Percentiles rank a stretch among this genome's conserved stretches.
Evolutionary conservation across 2,329 filamentous ascomycete genomes (phyloP).

Genomic region (Cladophialophora psammophila): DNA sequence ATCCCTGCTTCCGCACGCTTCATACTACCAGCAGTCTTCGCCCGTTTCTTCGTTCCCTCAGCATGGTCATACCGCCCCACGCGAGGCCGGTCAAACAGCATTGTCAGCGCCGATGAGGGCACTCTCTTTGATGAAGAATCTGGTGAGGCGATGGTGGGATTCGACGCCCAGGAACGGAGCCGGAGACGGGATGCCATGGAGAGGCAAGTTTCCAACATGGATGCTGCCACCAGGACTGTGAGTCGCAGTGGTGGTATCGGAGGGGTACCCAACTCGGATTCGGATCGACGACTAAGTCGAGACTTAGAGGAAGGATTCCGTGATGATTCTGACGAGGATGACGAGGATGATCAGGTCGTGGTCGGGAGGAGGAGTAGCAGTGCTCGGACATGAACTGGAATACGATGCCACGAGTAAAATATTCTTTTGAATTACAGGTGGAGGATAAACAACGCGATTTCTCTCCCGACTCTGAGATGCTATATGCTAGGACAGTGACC

Average conservation of each 20-base stretch:
- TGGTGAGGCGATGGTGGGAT: conserved; percentile 58
- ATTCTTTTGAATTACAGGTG: too few species aligned
- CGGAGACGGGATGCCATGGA: conserved; percentile 49
- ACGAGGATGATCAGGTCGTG: conserved; percentile 27
- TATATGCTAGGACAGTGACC: neutral
- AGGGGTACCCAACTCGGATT: conserved; percentile 44
- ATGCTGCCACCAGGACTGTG: conserved; percentile 39
- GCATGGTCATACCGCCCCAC: conserved; percentile 51
- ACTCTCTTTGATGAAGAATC: conserved; percentile 74
- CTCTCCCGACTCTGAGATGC: neutral
- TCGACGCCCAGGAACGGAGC: conserved; percentile 59
- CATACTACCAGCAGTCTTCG: conserved; percentile 50
- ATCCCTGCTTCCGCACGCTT: conserved; percentile 47
- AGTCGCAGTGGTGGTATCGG: conserved; percentile 24
- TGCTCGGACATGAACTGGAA: conserved; percentile 12
- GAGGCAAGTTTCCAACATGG: conserved; percentile 44
- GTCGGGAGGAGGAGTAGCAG: conserved; percentile 34
- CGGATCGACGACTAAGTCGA: conserved; percentile 72
- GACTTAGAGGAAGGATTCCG: conserved; percentile 80
- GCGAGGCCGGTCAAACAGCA: conserved; percentile 40
- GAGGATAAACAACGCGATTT: neutral
- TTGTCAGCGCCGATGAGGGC: conserved; percentile 58
- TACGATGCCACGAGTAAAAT: neutral
- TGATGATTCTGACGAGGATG: conserved; percentile 73
- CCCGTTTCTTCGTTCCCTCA: conserved; percentile 54